Conservation (phyloP, 2,329 filamentous ascomycete species). For the Akanthomyces uredinophilus region DNA sequence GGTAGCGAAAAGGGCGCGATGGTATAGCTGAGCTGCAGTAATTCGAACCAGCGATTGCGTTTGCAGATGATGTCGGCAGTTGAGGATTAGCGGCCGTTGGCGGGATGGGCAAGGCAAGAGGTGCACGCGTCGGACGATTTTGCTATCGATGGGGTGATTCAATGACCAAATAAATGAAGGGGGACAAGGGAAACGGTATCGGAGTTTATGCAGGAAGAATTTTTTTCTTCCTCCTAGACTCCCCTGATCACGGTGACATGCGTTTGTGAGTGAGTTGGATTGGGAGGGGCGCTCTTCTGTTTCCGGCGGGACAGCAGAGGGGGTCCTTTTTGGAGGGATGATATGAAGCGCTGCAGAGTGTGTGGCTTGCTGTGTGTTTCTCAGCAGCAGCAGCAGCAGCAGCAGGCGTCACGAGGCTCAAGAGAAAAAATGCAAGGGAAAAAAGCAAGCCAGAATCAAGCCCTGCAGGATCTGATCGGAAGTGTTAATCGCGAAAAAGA, state of each 20-base stretch:
- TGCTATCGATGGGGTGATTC: constrained; percentile 4
- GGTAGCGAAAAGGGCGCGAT: background rate
- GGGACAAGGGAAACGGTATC: background rate
- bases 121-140: constrained; percentile 4
- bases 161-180: background rate
- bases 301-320: constrained; percentile 3
- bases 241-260: constrained; percentile 7
- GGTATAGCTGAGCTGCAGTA: background rate
- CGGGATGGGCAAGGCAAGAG: background rate
- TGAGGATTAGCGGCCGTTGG: background rate
- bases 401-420: background rate
- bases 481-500: background rate
- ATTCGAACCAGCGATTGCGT: background rate
- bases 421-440: background rate
- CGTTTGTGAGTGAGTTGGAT: constrained; percentile 4
- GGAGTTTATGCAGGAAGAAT: background rate
- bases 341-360: background rate
- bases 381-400: background rate
- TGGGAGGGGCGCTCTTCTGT: constrained; percentile 4
- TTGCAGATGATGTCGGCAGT: constrained; percentile 8
- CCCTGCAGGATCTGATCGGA: constrained; percentile 12
- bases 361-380: background rate
- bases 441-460: background rate
- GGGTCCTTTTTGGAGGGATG: background rate
- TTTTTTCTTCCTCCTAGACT: background rate